Base-by-base conservation (phyloP, 768 basidiomycete genomes). In the Suillus cothurnatus region DNA sequence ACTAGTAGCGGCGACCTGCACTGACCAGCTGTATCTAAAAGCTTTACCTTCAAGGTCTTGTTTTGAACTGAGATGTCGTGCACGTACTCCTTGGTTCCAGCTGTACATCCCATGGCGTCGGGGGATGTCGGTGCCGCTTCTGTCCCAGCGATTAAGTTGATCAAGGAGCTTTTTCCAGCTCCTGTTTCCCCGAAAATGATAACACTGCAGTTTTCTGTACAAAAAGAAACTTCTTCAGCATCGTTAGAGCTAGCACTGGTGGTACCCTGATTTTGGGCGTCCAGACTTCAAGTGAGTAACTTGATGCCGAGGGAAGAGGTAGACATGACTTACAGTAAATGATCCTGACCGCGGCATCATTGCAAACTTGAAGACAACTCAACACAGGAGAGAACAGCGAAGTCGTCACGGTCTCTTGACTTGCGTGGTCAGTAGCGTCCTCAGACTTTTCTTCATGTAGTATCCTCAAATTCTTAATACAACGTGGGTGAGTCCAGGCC, bases 101-200 rank as follows among this genome's bases (percentile, higher is more conserved):
- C 71, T 1, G 82, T 84, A 64, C 77, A 80, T 6, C 81, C 79
- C 4, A 65, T 39, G 7, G 76, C 75, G n/a, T 73, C 70, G 14
- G 72, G 67, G 21, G 79, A 81, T 17, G 73, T 74, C 21, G 55
- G 60, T 23, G 81, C 81, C 11, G 64, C 62, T 8, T 74, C 63
- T 8, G 68, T 64, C 45, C 74, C 74, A 23, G 66, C 63, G 50
- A 82, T 52, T 68, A 84, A 76, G 67, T 83, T 84, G 62, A 84
- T 61, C 23, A 82, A 67, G 1, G 80, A 81, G 65, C 83, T 84
- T 62, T 83, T 84, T 36, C 78, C 78, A 43, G 73, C 65, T 41
- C 82, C 82, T 11, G 74, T 71, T 67, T 83, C 81, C n/a, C 82
- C 82, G 65, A 83, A 84, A n/a, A 82, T 45, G 55, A 83, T 61